Evolutionary conservation across 2,329 filamentous ascomycete species (phyloP), one percentile per base, ranked within the genome.

Genomic region (Venturia carpophila): DNA sequence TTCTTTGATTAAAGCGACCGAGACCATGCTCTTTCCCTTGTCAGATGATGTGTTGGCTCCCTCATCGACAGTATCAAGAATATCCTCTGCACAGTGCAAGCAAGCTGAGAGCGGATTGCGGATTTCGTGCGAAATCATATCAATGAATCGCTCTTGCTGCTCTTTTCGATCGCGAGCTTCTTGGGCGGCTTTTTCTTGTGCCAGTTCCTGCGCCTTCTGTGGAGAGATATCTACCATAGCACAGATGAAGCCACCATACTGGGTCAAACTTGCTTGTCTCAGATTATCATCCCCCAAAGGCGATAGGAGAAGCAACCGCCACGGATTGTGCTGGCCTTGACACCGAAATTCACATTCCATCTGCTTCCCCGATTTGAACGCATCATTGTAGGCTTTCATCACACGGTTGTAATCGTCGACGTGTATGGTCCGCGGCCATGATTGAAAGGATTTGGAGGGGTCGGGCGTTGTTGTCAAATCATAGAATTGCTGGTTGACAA

Each of bases 401-500:
- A 80, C 78, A 11, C 75, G 69, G 4, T 78, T 77, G 60, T 79
- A 78, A 63, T 80, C 78, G 11, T 75, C 71, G 0, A 74, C 72
- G 67, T 79, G 75, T 39, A 80, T 80, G 49, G 75, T 78, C 63
- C 79, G 75, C 0, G 78, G 78, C 78, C 78, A 80, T 5, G 76
- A 73, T 15, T 73, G 77, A 65, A 80, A 80, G 1, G 74, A 72
- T 37, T 77, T 74, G n/a, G 72, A 69, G 0, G 72, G 70, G 24
- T 72, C 71, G 43, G 73, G 72, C 65, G 78, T 76, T 0, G 77
- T 79, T 0, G 78, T 80, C n/a, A 80, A 71, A 27, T 75, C 71
- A 68, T 78, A 79, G 67, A 79, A 80, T 60, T 74, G 73, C 63
- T 79, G 75, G 62, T 80, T 80, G 15, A 80, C 78, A 62, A 79